These are phyloP conservation scores for Cryptococcus maquisensis DNA, from an alignment of 1,284 basidiomycete genomes.

Conservation along the genomic window DNA sequence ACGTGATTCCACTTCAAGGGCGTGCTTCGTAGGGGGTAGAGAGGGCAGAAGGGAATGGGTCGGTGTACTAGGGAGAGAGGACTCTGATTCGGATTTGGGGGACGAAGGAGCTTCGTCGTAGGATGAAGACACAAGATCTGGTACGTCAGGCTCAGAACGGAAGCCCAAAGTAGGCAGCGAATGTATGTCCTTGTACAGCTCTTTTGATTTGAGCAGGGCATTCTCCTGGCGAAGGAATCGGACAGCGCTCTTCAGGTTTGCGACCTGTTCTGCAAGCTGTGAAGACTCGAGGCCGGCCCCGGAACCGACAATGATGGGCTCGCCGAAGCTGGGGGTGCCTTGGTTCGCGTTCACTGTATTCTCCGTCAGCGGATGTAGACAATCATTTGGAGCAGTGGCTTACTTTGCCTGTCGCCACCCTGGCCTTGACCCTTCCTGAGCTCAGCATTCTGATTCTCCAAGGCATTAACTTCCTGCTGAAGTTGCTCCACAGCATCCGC, in stretches of 20 bases:
- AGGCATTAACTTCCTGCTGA: conserved; percentile 76
- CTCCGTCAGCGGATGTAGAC: not conserved
- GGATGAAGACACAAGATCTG: conserved; percentile 22
- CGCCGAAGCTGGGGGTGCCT: not conserved
- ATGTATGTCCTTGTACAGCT: conserved; percentile 75
- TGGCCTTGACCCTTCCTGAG: conserved; percentile 62
- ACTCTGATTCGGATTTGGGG: conserved; percentile 6
- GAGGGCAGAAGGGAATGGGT: not conserved
- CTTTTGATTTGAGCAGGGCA: conserved; percentile 81
- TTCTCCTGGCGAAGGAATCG: conserved; percentile 89
- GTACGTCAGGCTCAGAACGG: conserved; percentile 14
- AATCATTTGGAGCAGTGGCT: conserved; percentile 13
- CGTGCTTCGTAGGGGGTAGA: conserved; percentile 54
- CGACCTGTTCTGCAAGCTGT: conserved; percentile 80
- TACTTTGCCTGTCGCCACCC: conserved; percentile 64
- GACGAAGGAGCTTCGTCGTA: conserved; percentile 14
- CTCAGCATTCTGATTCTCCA: conserved; percentile 82
- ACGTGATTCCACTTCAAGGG: conserved; percentile 73
- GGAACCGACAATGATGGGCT: conserved; percentile 51
- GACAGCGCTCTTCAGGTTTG: conserved; percentile 81
- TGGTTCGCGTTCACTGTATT: too few relatives aligned
- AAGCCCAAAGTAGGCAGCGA: conserved; percentile 61
- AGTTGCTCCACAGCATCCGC: conserved; percentile 90
- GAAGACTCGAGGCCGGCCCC: conserved; percentile 79
- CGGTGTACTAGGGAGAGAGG: conserved; percentile 14